Base-by-base conservation (phyloP, 2,329 filamentous ascomycete genomes). In the Xylariales sp. region DNA sequence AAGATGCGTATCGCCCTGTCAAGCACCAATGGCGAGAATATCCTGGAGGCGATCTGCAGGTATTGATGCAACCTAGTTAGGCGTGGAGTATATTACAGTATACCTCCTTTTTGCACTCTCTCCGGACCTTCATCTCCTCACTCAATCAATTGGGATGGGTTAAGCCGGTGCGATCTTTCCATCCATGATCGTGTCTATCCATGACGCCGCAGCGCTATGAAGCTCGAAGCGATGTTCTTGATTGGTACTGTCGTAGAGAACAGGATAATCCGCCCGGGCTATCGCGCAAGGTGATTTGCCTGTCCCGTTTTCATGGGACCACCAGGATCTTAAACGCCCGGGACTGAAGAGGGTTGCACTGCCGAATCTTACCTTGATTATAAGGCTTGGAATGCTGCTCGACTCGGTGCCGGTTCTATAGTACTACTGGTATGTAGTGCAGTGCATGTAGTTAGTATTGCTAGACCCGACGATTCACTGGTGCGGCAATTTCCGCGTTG, bases 1-100 rank as follows among this genome's bases (percentile, higher is more conserved):
- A 67, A 59, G 59, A 67, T 67, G 64, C 60, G 56, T 67, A 45
- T 54, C 55, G 56, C 64, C 64, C 43, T 60, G 49, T 45, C 43
- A 45, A 69, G 59, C 67, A 59, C 67, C 64, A 66, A 67, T 69
- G 50, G 55, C 45, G 36, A 63, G 28, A 57, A 52, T 53, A 67
- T 56, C 67, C 63, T 28, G 52, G 60, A 61, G 67, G 67, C 60
- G 64, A 69, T 69, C 64, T 69, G 56, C 67, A 69, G 57, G 36
- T 63, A 66, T 63, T 64, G 50, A 67, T 67, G 56, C 39, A 58
- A 63, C 59, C 50, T 52, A 14, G 39, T 36, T 48, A 55, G 30
- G 39, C 48, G 41, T 54, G 23, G n/a, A 60, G 45, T 66, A 57
- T 48, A 36, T 41, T 49, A 23, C 49, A 55, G 23, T 34, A 32